Evolutionary conservation across 192 early-diverging fungal genomes (phyloP).

Genomic region (Pilaira anomala): DNA sequence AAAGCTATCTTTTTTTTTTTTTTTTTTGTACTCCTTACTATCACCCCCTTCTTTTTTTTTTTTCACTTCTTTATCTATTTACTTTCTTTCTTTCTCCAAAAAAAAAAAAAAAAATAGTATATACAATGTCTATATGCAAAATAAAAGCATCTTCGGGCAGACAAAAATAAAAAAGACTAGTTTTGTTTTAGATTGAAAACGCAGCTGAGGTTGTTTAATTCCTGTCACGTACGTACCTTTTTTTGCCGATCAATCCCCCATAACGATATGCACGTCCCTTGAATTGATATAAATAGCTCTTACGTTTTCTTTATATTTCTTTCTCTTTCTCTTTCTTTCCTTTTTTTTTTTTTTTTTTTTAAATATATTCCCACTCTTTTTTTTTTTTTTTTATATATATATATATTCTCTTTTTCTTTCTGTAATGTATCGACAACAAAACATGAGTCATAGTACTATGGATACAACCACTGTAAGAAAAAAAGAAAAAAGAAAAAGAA

Average conservation of each 20-base stretch:
- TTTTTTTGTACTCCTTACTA: not conserved
- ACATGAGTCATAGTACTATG: not conserved
- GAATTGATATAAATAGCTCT: constrained; percentile 4
- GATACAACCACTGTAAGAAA: not conserved
- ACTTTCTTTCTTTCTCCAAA: too few relatives aligned
- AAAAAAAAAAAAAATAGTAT: constrained; percentile 1
- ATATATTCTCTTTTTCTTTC: not conserved
- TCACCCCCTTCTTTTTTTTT: constrained; percentile 4
- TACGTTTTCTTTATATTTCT: constrained; percentile 10
- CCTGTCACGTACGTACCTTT: constrained; percentile 3
- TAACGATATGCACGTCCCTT: constrained; percentile 17
- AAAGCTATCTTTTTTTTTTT: too few relatives aligned
- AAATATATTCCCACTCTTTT: not conserved
- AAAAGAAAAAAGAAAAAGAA: not conserved
- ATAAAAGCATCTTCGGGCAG: too few relatives aligned
- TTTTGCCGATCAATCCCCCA: constrained; percentile 14
- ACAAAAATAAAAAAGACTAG: not conserved
- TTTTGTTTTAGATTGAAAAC: constrained; percentile 6
- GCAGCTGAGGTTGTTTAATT: constrained; percentile 9
- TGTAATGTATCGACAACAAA: not conserved
- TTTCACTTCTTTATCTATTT: not conserved
- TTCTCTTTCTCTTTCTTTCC: not conserved
- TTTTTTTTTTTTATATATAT: not conserved
- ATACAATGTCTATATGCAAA: too few relatives aligned
- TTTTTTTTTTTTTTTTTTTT: not conserved